A percentile compares a stretch with the other conserved stretches of the same genome.
These are phyloP conservation scores for Atkinsonella hypoxylon DNA, from an alignment of 2,329 filamentous ascomycete species.

Conservation along the genomic window DNA sequence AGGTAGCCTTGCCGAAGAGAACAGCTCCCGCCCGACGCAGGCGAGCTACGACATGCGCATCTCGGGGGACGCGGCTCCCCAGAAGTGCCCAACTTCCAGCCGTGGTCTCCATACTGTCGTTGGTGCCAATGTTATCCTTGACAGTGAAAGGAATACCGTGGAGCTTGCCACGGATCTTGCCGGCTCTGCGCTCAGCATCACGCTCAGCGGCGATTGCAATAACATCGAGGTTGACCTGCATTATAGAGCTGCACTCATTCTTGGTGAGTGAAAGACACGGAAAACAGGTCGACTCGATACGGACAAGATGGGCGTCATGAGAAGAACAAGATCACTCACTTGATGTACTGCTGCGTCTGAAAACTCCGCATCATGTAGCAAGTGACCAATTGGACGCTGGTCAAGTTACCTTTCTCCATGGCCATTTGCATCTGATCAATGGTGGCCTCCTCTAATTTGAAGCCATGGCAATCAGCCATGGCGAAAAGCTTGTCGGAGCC, in stretches of 20 bases:
- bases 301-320: not conserved
- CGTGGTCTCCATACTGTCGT: constrained; percentile 62
- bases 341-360: constrained; percentile 54
- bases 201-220: constrained; percentile 46
- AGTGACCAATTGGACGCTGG: constrained; percentile 42
- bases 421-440: constrained; percentile 54
- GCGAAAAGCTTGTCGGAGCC: constrained; percentile 37
- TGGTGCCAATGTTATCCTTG: constrained; percentile 61
- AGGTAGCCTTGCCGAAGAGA: constrained; percentile 56
- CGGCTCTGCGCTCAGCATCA: constrained; percentile 47
- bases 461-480: constrained; percentile 48
- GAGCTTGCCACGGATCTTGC: constrained; percentile 49
- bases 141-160: constrained; percentile 67
- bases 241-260: constrained; percentile 32
- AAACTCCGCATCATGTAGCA: constrained; percentile 51
- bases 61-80: constrained; percentile 54
- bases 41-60: constrained; percentile 49
- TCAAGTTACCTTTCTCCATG: constrained; percentile 42
- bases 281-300: no score
- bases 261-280: not conserved
- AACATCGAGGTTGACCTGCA: constrained; percentile 58
- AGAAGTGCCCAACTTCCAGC: constrained; percentile 57
- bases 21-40: constrained; percentile 56
- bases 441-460: constrained; percentile 55
- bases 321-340: constrained; percentile 26